These are phyloP conservation scores for Echeveria elegans DNA, from an alignment of 164 flowering plant genomes.

Conservation along the genomic window DNA sequence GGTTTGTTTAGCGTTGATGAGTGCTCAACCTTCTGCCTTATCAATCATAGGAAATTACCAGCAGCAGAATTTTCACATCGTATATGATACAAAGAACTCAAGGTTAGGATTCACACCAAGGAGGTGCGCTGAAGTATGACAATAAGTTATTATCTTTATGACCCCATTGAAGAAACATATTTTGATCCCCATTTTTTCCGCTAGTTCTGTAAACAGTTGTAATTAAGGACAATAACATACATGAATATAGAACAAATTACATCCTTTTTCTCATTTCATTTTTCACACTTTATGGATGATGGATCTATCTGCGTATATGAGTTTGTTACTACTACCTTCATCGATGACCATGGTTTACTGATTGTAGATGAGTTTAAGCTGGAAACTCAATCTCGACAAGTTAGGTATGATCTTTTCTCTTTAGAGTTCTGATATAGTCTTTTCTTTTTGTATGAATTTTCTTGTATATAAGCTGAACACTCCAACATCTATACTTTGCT, in stretches of 20 bases:
- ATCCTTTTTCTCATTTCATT: not conserved
- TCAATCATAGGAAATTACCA: slow-evolving; percentile 93
- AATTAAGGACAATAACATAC: not conserved
- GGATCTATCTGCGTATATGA: not conserved
- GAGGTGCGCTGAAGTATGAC: slow-evolving; percentile 57
- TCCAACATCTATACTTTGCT: slow-evolving; percentile 4
- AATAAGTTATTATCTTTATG: too few relatives aligned
- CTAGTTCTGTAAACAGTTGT: not conserved
- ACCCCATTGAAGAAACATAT: too few relatives aligned
- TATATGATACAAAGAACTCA: slow-evolving; percentile 80
- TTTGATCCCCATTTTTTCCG: slow-evolving; percentile 1
- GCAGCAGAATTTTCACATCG: slow-evolving; percentile 88
- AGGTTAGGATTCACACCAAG: slow-evolving; percentile 85
- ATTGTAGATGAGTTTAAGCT: not conserved
- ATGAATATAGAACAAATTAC: slow-evolving; percentile 1
- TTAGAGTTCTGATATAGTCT: not conserved
- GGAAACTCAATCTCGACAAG: not conserved
- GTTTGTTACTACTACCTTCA: not conserved
- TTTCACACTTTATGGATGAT: not conserved
- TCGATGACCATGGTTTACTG: not conserved
- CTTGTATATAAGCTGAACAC: slow-evolving; percentile 3
- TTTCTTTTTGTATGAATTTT: not conserved
- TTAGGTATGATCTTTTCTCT: not conserved
- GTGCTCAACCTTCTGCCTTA: slow-evolving; percentile 45
- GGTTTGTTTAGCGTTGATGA: slow-evolving; percentile 72